Evolutionary conservation across 441 rosid genomes (phyloP), one percentile per base, ranked within the genome.

Genomic region (Caryocar brasiliense): DNA sequence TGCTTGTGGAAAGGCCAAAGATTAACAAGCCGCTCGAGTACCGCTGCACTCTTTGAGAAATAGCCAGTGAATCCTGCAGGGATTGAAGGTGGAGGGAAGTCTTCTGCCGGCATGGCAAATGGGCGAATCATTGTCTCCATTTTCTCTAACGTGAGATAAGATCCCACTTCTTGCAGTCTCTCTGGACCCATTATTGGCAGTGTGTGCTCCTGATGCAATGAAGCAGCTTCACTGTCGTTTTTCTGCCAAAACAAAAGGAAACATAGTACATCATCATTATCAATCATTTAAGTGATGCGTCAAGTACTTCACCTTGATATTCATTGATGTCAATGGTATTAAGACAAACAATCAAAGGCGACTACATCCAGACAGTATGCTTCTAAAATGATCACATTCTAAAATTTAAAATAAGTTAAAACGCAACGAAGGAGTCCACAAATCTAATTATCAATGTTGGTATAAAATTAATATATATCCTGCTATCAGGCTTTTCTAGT

Each of bases 151-250:
- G 96, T 87, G 27, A 83, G 86, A 62, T 77, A 94, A 0, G 96
- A 83, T 47, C 93, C 93, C 17, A 74, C 79, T 73, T 95, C 99
- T 54, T 95, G 99, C 60, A 95, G 77, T 77, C 99, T 85, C 74
- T 95, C 99, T 23, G 99, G 98, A 37, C 99, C 99, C 92, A 80
- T 90, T 73, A 95, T 85, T 14, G 98, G 99, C 54, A 95, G 77
- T 4, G 93, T 91, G 75, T 95, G 99, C 71, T 95, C 99, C 70
- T 82, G 84, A 57, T 76, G 95, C 74, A 91, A 75, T 24, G 85
- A 79, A 40, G 81, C 72, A 24, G 97, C 91, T 70, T 87, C 90
- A 13, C 75, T 65, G 63, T 82, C 95, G 2, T 83, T 67, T 52
- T 64, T 83, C 95, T 90, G 83, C 60, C 44, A 53, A 51, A 42